Percentiles rank a stretch among this genome's conserved stretches.
phyloP scores from a whole-genome alignment of 208 protist species.

The Naegleria fowleri region DNA sequence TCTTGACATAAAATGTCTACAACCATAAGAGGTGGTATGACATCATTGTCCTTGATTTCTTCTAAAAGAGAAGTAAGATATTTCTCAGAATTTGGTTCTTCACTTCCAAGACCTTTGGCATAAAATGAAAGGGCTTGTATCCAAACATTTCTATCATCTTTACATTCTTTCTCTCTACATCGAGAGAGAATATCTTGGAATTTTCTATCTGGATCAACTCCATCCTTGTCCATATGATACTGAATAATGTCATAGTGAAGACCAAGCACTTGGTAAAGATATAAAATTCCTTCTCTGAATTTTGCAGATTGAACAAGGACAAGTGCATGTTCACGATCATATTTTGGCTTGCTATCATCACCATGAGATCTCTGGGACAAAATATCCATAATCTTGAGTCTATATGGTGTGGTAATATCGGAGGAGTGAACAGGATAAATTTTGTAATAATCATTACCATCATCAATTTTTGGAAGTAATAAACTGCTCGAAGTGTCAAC shows the following conservation, averaged over 20 bases:
- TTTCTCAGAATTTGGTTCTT: constrained; percentile 49
- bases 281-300: constrained; percentile 75
- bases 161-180: not conserved
- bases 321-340: constrained; percentile 80
- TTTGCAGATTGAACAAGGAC: constrained; percentile 71
- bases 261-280: constrained; percentile 68
- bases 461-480: not conserved
- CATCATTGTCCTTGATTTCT: constrained; percentile 68
- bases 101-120: constrained; percentile 40
- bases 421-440: not conserved
- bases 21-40: constrained; percentile 77
- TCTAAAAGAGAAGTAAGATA: constrained; percentile 45
- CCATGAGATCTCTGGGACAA: constrained; percentile 46
- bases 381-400: not conserved
- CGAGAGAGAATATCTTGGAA: not conserved
- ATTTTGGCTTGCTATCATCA: constrained; percentile 54
- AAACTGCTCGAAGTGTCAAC: not conserved
- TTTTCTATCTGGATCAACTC: constrained; percentile 45
- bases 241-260: constrained; percentile 70
- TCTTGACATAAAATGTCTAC: constrained; percentile 70
- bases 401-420: not conserved
- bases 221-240: constrained; percentile 73
- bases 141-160: constrained; percentile 55
- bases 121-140: constrained; percentile 74
- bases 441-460: not conserved